phyloP scores from a whole-genome alignment of 1,139 yeast species.

The Blastobotrys niveus region DNA sequence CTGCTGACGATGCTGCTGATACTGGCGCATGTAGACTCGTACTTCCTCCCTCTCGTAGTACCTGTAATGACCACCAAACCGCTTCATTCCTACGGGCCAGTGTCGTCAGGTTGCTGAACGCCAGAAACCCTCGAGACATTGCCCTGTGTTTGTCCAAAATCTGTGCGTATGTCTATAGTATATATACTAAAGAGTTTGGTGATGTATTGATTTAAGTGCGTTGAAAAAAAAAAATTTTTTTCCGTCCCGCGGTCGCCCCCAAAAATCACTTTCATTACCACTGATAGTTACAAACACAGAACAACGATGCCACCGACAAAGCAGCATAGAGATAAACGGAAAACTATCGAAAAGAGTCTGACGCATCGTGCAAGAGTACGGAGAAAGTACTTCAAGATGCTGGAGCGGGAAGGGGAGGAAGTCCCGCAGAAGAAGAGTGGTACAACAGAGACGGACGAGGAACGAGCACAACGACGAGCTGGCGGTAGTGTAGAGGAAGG shows the following conservation, averaged over 20 bases:
- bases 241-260: not conserved
- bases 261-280: not conserved
- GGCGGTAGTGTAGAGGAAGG: slow-evolving; percentile 37
- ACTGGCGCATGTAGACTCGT: not conserved
- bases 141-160: not conserved
- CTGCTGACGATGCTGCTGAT: too few species aligned
- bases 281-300: not conserved
- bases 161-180: too few species aligned
- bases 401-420: slow-evolving; percentile 51
- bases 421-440: slow-evolving; percentile 24
- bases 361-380: slow-evolving; percentile 78
- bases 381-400: slow-evolving; percentile 72
- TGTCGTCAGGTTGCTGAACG: slow-evolving; percentile 14
- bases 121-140: slow-evolving; percentile 11
- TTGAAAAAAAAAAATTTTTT: not conserved
- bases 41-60: not conserved
- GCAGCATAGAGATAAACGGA: not conserved
- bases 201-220: not conserved
- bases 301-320: not conserved
- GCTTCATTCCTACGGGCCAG: slow-evolving; percentile 16
- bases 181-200: not conserved
- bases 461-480: slow-evolving; percentile 18
- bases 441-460: slow-evolving; percentile 26
- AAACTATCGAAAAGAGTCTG: slow-evolving; percentile 59
- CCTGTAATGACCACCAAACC: slow-evolving; percentile 15